Evolutionary conservation across 805 yeast genomes (phyloP).

Genomic region (Candida odintsovae): DNA sequence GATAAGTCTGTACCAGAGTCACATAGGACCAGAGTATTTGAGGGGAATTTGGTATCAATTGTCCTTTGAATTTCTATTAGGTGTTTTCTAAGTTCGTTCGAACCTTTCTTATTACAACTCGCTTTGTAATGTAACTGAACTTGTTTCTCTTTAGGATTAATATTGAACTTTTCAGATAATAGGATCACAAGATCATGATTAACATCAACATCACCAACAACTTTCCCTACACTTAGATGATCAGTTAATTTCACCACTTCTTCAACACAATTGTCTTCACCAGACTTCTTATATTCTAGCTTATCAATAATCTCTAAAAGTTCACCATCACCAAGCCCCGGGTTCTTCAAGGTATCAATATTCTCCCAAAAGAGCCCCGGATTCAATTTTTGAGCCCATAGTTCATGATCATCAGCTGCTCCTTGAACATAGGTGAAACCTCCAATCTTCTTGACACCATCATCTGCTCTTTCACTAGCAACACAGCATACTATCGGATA

Average conservation of each 20-base stretch:
- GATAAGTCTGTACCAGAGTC: conserved; percentile 64
- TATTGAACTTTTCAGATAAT: conserved; percentile 6
- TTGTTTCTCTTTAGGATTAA: not conserved
- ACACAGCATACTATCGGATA: conserved; percentile 49
- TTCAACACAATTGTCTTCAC: not conserved
- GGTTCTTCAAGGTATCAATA: conserved; percentile 24
- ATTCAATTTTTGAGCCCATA: conserved; percentile 61
- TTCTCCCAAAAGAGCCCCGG: conserved; percentile 56
- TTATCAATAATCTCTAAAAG: conserved; percentile 14
- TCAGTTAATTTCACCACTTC: conserved; percentile 14
- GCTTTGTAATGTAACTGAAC: conserved; percentile 14
- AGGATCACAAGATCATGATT: conserved; percentile 6
- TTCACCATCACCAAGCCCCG: conserved; percentile 26
- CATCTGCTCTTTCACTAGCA: conserved; percentile 56
- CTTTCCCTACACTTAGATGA: conserved; percentile 21
- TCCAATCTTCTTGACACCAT: conserved; percentile 41
- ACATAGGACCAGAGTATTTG: conserved; percentile 41
- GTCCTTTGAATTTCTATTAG: conserved; percentile 38
- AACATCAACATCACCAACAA: conserved; percentile 7
- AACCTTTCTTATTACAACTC: conserved; percentile 55
- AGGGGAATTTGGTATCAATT: conserved; percentile 9
- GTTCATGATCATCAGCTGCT: conserved; percentile 91
- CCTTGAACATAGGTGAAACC: conserved; percentile 72
- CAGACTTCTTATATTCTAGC: not conserved
- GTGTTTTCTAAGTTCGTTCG: conserved; percentile 47